Conservation (phyloP, 305 asterid species). For the Rubia tinctorum region DNA sequence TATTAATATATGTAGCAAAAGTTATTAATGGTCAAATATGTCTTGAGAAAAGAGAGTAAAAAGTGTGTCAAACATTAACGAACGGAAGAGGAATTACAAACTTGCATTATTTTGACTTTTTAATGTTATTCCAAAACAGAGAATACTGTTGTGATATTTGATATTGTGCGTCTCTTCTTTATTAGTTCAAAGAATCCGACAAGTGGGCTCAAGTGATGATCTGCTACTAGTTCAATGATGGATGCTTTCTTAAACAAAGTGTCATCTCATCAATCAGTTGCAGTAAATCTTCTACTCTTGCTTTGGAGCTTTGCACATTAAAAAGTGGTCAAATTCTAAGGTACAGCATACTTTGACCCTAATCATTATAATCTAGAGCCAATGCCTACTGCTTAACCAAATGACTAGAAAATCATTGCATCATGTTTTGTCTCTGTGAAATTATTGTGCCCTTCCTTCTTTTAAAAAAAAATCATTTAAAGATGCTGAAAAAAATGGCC, state of each 20-base stretch:
- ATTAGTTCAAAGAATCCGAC: neutral
- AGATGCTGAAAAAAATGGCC: too few relatives aligned
- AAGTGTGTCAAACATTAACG: too few relatives aligned
- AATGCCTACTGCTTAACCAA: conserved; percentile 43
- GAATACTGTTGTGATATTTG: too few relatives aligned
- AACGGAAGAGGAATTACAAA: too few relatives aligned
- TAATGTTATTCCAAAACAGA: neutral
- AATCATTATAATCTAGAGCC: conserved; percentile 33
- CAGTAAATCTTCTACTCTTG: conserved; percentile 4
- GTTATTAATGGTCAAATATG: too few relatives aligned
- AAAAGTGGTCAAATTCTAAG: conserved; percentile 47
- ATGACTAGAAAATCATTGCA: conserved; percentile 62
- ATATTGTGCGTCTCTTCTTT: neutral
- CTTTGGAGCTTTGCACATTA: conserved; percentile 21
- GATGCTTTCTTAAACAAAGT: conserved; percentile 6
- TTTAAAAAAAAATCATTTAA: too few relatives aligned
- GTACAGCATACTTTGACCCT: conserved; percentile 31
- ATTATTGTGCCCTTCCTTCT: conserved; percentile 6
- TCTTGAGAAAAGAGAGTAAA: too few relatives aligned
- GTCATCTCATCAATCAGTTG: conserved; percentile 2
- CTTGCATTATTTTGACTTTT: neutral
- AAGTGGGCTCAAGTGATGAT: conserved; percentile 4
- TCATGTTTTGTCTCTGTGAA: conserved; percentile 1
- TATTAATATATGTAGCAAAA: too few relatives aligned
- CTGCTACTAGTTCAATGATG: neutral